Base-by-base conservation (phyloP, 2,329 filamentous ascomycete genomes). In the Plenodomus tracheiphilus region DNA sequence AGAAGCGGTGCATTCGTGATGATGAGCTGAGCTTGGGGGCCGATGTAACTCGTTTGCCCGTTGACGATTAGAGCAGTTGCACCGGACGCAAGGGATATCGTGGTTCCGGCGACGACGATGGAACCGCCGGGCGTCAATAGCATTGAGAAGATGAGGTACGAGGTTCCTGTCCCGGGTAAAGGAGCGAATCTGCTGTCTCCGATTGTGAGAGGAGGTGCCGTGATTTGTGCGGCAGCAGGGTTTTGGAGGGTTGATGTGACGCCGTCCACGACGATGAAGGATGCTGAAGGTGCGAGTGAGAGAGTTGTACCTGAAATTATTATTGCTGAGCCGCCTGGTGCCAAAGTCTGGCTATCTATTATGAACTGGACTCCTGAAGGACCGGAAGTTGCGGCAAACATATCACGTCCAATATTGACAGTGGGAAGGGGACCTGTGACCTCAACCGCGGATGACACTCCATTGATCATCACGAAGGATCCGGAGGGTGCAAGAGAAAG, bases 121-220 rank as follows among this genome's bases (percentile, higher is more conserved):
- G 50, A 49, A 8, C 72, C 73, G 11, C 74, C 75, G 0, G 75
- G 71, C 0, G 69, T 74, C 5, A 78, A 66, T 3, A 67, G 63
- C 11, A 66, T 58, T 3, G 67, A 69, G 18, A 62, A 64, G 35
- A 78, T 70, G 1, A 71, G 28, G 48, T 74, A 75, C 0, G 62
- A 66, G 1, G 67, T 68, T 8, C 70, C 70, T 9, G 61, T 48
- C 5, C 68, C 64, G 17, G 63, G 61, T 5, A 67, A 50, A n/a
- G 68, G 56, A 3, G 52, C 61, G 51, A 65, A 67, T 8, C 62
- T 52, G 15, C 42, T 49, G 32, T 62, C 55, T n/a, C 61, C 68
- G 22, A 73, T 58, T 2, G 64, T 69, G 17, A 73, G 48, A 8
- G 62, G 61, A 15, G 69, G 66, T 2, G 62, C 55, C 1, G 62